These are phyloP conservation scores for Sclerotinia glacialis DNA, from an alignment of 2,329 filamentous ascomycete genomes.

Conservation along the genomic window DNA sequence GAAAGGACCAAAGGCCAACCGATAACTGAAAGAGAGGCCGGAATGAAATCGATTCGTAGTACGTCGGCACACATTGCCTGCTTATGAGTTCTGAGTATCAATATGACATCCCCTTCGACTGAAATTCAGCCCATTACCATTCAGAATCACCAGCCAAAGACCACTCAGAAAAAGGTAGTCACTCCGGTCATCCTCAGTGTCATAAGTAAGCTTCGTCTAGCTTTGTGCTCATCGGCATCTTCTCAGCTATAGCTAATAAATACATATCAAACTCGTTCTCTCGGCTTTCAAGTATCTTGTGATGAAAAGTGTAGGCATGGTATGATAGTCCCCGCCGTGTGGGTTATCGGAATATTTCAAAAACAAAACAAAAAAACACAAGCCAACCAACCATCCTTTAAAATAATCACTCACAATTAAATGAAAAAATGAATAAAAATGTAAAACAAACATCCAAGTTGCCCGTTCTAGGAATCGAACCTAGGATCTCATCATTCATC, in stretches of 20 bases:
- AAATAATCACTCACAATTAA: too few species aligned
- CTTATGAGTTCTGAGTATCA: background rate
- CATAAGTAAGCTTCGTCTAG: background rate
- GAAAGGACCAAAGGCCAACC: too few species aligned
- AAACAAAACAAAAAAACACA: too few species aligned
- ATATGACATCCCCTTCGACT: background rate
- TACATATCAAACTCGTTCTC: background rate
- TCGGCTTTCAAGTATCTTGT: background rate
- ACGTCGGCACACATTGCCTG: background rate
- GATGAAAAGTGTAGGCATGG: background rate
- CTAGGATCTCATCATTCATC: background rate
- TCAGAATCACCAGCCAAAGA: background rate
- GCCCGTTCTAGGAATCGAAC: conserved; percentile 14
- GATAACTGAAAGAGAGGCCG: background rate
- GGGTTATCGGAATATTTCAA: too few species aligned
- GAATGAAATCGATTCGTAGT: too few species aligned
- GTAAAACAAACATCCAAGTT: background rate
- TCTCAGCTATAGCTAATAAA: background rate
- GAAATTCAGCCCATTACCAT: background rate
- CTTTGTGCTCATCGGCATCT: background rate
- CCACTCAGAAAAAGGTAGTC: background rate
- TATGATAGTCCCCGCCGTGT: too few species aligned
- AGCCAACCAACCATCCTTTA: too few species aligned
- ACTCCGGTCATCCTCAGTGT: background rate
- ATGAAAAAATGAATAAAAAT: background rate